Evolutionary conservation across 768 basidiomycete genomes (phyloP), one percentile per base, ranked within the genome.

Genomic region (Cubamyces lactineus): DNA sequence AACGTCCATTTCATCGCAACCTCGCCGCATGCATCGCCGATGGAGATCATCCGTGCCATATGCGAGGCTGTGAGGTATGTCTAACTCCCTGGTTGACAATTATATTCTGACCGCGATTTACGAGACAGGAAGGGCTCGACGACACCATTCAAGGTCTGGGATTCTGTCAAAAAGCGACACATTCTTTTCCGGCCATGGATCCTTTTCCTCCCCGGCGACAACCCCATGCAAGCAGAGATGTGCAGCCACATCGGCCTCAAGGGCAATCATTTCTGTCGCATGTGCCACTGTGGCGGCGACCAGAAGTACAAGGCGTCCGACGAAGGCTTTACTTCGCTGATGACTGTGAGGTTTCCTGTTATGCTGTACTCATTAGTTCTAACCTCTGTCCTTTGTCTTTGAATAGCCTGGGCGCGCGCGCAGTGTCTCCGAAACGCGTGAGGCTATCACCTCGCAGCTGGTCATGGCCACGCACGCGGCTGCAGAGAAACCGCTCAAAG

Each of bases 201-300:
- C 0, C 60, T 74, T 0, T 63, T 75, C 15, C 24, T 71, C 3
- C 47, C 65, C 0, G 66, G 71, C 5, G 72, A 78, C 59, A 78
- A 78, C 30, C 77, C 73, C 0, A 76, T 77, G 77, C 77, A 77
- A 23, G 69, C 74, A 0, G 73, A 78, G 40, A 67, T 71, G 12
- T 76, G 71, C 47, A 73, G 71, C 19, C 75, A 77, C 17, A 67
- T 62, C n/a, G 74, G 77, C 0, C 30, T 75, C 1, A 67, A 52
- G 7, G 69, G 71, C 17, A 78, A 77, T n/a, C 67, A 67, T 43
- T 68, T 76, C 30, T 78, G 76, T 39, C 66, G 64, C 2, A 71
- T 63, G 7, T 79, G 76, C 48, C 63, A 73, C n/a, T 72, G 70
- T 5, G 71, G 76, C 1, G 71, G 77, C 1, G 72, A 65, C 0